Percentiles rank a stretch among this genome's conserved stretches.
Evolutionary conservation across 306 rosid species (phyloP).

Genomic region (Neltuma alba): DNA sequence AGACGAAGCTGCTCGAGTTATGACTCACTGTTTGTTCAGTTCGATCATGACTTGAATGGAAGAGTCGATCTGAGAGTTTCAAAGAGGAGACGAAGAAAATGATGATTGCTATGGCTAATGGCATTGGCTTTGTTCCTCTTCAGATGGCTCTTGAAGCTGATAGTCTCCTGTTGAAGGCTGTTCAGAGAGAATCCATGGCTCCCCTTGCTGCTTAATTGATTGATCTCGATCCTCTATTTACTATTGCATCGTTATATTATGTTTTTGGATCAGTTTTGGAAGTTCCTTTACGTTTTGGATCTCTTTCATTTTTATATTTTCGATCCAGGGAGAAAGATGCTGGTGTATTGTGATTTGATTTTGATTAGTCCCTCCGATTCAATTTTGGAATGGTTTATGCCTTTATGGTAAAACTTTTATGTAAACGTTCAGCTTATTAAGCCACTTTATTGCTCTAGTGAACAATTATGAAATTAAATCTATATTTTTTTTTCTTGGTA

Average conservation of each 20-base stretch:
- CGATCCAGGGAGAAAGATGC: too few relatives aligned
- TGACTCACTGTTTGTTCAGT: conserved; percentile 49
- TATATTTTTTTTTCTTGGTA: too few relatives aligned
- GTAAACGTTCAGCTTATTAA: not conserved
- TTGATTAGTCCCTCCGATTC: too few relatives aligned
- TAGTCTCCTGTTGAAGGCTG: not conserved
- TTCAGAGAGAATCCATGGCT: not conserved
- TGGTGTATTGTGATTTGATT: not conserved
- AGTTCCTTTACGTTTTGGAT: not conserved
- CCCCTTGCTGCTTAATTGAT: conserved; percentile 19
- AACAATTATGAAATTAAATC: too few relatives aligned
- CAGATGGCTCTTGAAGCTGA: not conserved
- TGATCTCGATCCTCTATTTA: not conserved
- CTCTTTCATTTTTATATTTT: not conserved
- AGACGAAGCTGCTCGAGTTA: conserved; percentile 45
- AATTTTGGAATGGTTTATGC: too few relatives aligned
- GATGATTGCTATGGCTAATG: not conserved
- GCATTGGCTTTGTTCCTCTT: not conserved
- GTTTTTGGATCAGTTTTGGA: not conserved
- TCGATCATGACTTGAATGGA: conserved; percentile 59
- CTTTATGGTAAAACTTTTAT: too few relatives aligned
- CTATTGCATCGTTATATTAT: too few relatives aligned
- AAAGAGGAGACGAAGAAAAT: not conserved
- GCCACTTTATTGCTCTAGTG: not conserved
- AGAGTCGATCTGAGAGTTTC: conserved; percentile 33